These are phyloP conservation scores for Aspergillus sp. DNA, from an alignment of 2,329 filamentous ascomycete genomes.

Conservation along the genomic window DNA sequence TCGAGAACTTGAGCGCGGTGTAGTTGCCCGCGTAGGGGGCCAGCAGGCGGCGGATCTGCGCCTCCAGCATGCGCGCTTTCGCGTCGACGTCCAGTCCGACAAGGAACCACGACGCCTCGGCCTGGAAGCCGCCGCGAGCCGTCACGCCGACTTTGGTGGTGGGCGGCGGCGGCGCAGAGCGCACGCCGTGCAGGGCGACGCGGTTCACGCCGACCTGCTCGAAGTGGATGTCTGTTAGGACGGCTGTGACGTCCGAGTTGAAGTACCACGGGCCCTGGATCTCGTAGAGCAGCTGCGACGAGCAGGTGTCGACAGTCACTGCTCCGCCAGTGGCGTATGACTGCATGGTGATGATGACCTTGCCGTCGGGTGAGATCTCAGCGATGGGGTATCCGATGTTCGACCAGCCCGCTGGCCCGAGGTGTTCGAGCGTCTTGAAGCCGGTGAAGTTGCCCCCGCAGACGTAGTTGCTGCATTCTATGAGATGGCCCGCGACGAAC, in stretches of 20 bases:
- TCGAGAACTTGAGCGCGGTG: slow-evolving; percentile 28
- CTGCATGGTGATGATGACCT: slow-evolving; percentile 46
- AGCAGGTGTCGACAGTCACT: slow-evolving; percentile 50
- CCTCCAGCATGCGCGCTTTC: slow-evolving; percentile 48
- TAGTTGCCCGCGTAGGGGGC: slow-evolving; percentile 31
- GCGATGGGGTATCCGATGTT: slow-evolving; percentile 49
- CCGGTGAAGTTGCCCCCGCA: slow-evolving; percentile 45
- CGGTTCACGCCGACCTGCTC: slow-evolving; percentile 50
- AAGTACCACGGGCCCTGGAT: slow-evolving; percentile 57
- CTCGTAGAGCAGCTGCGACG: slow-evolving; percentile 54
- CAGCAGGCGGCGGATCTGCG: slow-evolving; percentile 41
- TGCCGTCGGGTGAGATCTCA: slow-evolving; percentile 41
- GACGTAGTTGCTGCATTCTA: slow-evolving; percentile 43
- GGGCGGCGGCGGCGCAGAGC: slow-evolving; percentile 45
- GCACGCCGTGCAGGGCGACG: slow-evolving; percentile 48
- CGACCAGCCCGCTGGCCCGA: slow-evolving; percentile 34
- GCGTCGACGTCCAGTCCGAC: slow-evolving; percentile 44
- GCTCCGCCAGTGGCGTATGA: slow-evolving; percentile 37
- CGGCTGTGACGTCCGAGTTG: slow-evolving; percentile 56
- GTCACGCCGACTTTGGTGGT: slow-evolving; percentile 52
- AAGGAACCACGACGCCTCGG: slow-evolving; percentile 46
- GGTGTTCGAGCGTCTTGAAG: slow-evolving; percentile 34
- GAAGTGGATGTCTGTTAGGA: slow-evolving; percentile 51
- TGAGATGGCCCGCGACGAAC: slow-evolving; percentile 38
- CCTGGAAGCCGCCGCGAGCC: slow-evolving; percentile 47